phyloP scores from a whole-genome alignment of 2,329 filamentous ascomycete species.

The Aspergillus neoniger region DNA sequence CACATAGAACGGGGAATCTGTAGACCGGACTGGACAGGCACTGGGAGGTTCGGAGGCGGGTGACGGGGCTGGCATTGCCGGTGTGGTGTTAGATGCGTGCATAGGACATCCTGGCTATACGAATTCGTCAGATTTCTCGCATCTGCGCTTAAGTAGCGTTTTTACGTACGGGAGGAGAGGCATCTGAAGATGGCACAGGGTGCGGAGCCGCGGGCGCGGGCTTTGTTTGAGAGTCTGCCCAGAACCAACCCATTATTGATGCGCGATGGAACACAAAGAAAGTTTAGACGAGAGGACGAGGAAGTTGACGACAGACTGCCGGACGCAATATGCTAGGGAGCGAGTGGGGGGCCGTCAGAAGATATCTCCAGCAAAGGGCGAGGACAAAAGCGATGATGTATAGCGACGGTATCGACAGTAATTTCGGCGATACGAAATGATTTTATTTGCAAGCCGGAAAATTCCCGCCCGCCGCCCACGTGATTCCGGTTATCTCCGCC shows the following conservation, averaged over 20 bases:
- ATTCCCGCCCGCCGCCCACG: conserved; percentile 8
- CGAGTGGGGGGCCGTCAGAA: neutral
- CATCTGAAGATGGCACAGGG: conserved; percentile 49
- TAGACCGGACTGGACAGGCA: conserved; percentile 51
- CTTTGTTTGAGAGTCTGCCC: conserved; percentile 58
- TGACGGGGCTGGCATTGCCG: conserved; percentile 27
- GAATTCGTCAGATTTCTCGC: conserved; percentile 21
- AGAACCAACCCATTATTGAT: conserved; percentile 67
- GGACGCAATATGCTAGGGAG: neutral
- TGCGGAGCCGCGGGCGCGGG: conserved; percentile 48
- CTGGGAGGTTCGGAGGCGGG: conserved; percentile 32
- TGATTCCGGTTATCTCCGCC: neutral
- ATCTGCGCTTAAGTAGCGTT: neutral
- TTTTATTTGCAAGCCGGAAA: conserved; percentile 9
- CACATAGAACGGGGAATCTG: conserved; percentile 51
- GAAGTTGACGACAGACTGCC: conserved; percentile 14
- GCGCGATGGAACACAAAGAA: conserved; percentile 4
- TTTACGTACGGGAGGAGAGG: conserved; percentile 57
- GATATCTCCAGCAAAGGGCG: neutral
- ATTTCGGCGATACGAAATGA: conserved; percentile 7
- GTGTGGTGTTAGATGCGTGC: conserved; percentile 54
- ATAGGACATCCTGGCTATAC: conserved; percentile 68
- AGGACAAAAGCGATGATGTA: neutral
- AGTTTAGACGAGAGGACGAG: conserved; percentile 13
- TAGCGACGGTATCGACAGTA: neutral